phyloP scores from a whole-genome alignment of 192 early-diverging fungal genomes.

The Rhizophlyctis rosea region DNA sequence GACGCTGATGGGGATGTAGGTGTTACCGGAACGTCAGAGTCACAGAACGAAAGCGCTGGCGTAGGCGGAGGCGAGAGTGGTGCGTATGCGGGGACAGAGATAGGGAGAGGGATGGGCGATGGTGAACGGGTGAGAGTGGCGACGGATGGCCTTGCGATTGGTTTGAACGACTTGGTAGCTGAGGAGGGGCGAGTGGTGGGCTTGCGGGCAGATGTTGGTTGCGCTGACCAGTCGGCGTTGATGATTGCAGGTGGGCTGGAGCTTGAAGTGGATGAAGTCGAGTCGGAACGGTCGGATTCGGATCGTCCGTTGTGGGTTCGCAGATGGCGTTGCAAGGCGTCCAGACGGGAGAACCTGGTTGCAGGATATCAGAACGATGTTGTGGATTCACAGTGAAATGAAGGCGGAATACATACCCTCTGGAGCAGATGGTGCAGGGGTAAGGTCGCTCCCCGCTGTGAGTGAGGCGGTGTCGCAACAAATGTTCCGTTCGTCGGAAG shows the following conservation, averaged over 20 bases:
- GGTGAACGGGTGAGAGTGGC: background rate
- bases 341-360: constrained; percentile 15
- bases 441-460: constrained; percentile 27
- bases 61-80: too few relatives aligned
- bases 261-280: background rate
- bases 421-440: constrained; percentile 15
- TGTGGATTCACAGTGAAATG: background rate
- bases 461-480: constrained; percentile 19
- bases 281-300: background rate
- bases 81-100: too few relatives aligned
- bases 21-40: background rate
- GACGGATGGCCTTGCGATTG: too few relatives aligned
- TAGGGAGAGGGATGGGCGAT: background rate
- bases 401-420: constrained; percentile 7
- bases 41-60: background rate
- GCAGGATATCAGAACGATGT: background rate
- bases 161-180: background rate
- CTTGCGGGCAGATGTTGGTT: background rate
- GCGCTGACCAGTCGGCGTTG: too few relatives aligned
- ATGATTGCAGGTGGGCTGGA: background rate
- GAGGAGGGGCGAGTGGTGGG: background rate
- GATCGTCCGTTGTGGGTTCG: constrained; percentile 4
- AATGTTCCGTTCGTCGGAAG: constrained; percentile 26
- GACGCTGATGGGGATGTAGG: background rate
- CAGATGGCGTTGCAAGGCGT: constrained; percentile 19